Conservation (phyloP, 352 stramenopile genomes). For the Globisporangium okanoganense region DNA sequence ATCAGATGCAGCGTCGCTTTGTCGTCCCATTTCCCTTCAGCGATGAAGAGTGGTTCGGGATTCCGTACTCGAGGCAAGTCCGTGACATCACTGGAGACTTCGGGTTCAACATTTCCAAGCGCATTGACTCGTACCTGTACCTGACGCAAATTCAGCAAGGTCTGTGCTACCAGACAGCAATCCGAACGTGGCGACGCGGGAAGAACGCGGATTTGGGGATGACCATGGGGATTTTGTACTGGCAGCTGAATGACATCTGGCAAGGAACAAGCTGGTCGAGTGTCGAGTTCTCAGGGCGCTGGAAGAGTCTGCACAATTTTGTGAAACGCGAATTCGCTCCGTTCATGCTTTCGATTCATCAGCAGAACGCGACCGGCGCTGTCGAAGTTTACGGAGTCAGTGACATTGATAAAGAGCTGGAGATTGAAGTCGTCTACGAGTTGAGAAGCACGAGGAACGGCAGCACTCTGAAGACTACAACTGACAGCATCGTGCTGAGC, state of each 20-base stretch:
- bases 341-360: constrained; percentile 47
- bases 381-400: constrained; percentile 44
- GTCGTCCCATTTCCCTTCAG: constrained; percentile 59
- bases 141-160: constrained; percentile 77
- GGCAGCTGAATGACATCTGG: constrained; percentile 89
- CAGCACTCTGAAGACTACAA: constrained; percentile 36
- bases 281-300: constrained; percentile 73
- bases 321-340: constrained; percentile 66
- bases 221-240: constrained; percentile 85
- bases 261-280: constrained; percentile 85
- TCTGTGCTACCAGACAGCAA: constrained; percentile 76
- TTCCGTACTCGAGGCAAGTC: constrained; percentile 16
- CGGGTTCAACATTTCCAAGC: constrained; percentile 36
- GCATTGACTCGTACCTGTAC: constrained; percentile 65
- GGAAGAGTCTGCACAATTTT: constrained; percentile 82
- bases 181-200: constrained; percentile 62
- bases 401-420: constrained; percentile 34
- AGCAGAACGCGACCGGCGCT: constrained; percentile 15
- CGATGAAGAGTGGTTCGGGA: constrained; percentile 47
- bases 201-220: constrained; percentile 43
- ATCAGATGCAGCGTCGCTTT: constrained; percentile 69
- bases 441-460: constrained; percentile 36
- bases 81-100: constrained; percentile 18
- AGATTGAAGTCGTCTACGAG: constrained; percentile 38
- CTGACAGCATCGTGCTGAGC: constrained; percentile 21